A percentile compares a stretch with the other conserved stretches of the same genome.
phyloP scores from a whole-genome alignment of 352 stramenopile genomes.

The Phytophthora vignae region DNA sequence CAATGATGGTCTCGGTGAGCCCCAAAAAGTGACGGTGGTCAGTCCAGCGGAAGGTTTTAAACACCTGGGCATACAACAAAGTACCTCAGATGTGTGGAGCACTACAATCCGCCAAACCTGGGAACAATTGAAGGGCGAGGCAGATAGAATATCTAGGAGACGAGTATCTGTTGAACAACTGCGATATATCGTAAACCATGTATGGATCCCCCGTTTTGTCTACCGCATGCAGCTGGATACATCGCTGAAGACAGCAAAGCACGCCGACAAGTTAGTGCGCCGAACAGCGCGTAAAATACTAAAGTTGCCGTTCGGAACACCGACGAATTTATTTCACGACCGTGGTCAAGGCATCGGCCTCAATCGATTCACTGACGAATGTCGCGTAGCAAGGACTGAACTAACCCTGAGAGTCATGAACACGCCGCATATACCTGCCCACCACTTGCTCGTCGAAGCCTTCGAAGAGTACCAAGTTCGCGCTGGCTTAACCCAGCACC shows the following conservation, averaged over 20 bases:
- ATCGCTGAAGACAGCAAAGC: not conserved
- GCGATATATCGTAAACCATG: not conserved
- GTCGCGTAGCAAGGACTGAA: not conserved
- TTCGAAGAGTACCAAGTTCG: not conserved
- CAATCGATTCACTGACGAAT: not conserved
- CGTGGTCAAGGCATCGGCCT: not conserved
- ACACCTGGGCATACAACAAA: not conserved
- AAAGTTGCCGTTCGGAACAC: not conserved
- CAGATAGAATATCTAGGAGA: not conserved
- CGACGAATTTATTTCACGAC: not conserved
- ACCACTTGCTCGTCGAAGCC: not conserved
- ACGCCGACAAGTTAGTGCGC: not conserved
- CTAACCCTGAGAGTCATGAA: not conserved
- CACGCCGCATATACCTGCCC: not conserved
- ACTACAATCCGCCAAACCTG: not conserved
- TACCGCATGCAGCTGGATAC: not conserved
- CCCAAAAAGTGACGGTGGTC: not conserved
- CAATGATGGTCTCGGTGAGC: not conserved
- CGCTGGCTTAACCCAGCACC: not conserved
- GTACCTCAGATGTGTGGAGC: not conserved
- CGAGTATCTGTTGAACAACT: not conserved
- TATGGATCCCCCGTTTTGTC: not conserved
- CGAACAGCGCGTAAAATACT: not conserved
- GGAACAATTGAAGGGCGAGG: not conserved
- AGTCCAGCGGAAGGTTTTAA: not conserved